Evolutionary conservation across 192 early-diverging fungal species (phyloP).

Genomic region (Chytriomyces hyalinus): DNA sequence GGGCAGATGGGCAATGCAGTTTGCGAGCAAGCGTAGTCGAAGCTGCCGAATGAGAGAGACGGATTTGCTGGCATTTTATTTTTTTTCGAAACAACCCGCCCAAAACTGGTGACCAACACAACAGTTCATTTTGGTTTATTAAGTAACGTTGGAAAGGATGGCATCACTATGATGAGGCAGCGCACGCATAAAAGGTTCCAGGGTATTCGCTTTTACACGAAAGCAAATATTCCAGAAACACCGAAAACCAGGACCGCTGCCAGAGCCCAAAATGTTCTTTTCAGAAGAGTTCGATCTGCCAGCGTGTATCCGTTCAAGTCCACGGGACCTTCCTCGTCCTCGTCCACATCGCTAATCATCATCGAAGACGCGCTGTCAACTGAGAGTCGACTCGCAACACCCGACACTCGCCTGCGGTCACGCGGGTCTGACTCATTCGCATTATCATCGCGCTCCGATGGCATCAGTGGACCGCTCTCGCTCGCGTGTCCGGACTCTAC

Average conservation of each 20-base stretch:
- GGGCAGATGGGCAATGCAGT: conserved; percentile 86
- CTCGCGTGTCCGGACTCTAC: background rate
- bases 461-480: background rate
- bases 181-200: background rate
- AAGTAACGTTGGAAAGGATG: too few relatives aligned
- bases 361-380: background rate
- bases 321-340: background rate
- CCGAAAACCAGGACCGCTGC: background rate
- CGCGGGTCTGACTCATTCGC: background rate
- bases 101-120: too few relatives aligned
- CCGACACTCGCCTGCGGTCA: too few relatives aligned
- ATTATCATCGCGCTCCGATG: background rate
- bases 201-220: conserved; percentile 4
- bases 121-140: too few relatives aligned
- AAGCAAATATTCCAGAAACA: conserved; percentile 6
- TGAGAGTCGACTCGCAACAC: background rate
- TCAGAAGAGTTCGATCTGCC: conserved; percentile 7
- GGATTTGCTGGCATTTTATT: conserved; percentile 14
- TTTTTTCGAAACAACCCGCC: background rate
- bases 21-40: conserved; percentile 80
- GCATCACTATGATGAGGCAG: too few relatives aligned
- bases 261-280: conserved; percentile 10
- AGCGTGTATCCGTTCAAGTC: conserved; percentile 27
- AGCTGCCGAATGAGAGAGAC: conserved; percentile 70
- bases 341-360: conserved; percentile 1